Percentiles rank a stretch among this genome's conserved stretches.
phyloP scores from a whole-genome alignment of 345 rosid genomes.

The Brassica nigra region DNA sequence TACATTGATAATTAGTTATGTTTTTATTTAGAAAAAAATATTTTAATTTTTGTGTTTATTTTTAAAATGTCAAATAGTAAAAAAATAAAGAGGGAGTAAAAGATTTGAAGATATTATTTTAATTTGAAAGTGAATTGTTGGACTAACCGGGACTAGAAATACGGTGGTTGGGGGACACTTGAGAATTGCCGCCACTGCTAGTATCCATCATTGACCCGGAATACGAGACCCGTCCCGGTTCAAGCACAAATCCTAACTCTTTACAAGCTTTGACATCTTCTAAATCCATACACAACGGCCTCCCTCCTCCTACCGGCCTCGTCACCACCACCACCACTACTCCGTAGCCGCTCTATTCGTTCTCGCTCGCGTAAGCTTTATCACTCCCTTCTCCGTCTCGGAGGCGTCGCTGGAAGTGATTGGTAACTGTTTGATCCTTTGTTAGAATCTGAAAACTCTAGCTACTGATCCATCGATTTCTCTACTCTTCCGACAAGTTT shows the following conservation, averaged over 20 bases:
- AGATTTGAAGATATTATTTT: not conserved
- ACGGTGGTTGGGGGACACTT: constrained; percentile 77
- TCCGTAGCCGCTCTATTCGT: constrained; percentile 47
- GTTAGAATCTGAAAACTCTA: constrained; percentile 36
- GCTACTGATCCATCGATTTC: constrained; percentile 2
- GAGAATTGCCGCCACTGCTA: constrained; percentile 85
- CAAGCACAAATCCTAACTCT: constrained; percentile 88
- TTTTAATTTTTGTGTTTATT: no score
- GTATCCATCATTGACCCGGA: constrained; percentile 59
- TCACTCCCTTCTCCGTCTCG: constrained; percentile 23
- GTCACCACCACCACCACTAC: constrained; percentile 69
- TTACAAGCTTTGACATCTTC: constrained; percentile 90
- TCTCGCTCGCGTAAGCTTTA: constrained; percentile 82
- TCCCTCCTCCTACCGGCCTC: constrained; percentile 76
- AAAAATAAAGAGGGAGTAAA: no score
- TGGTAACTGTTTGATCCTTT: constrained; percentile 29
- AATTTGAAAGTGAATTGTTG: not conserved
- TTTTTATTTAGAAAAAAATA: no score
- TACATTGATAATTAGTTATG: no score
- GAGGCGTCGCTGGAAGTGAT: constrained; percentile 40
- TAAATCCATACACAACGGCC: constrained; percentile 85
- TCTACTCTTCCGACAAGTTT: constrained; percentile 1
- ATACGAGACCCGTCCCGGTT: constrained; percentile 52
- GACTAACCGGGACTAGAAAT: constrained; percentile 87
- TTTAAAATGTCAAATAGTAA: not conserved